These are phyloP conservation scores for Fusarium sororula DNA, from an alignment of 2,329 filamentous ascomycete genomes.

Conservation along the genomic window DNA sequence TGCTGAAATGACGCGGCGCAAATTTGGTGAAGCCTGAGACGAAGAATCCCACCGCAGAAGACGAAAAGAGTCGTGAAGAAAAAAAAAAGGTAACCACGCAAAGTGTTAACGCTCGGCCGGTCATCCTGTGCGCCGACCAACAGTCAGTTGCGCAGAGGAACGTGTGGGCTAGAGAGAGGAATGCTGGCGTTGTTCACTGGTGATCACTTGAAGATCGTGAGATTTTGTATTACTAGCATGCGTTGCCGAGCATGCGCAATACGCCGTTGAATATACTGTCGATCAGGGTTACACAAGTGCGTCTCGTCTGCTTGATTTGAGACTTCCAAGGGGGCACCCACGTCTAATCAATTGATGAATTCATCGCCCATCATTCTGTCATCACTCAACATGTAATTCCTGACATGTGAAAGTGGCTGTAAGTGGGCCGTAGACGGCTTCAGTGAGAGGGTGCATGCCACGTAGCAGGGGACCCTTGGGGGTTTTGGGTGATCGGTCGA, in stretches of 20 bases:
- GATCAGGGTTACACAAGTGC: slow-evolving; percentile 9
- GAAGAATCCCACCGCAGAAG: not conserved
- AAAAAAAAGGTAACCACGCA: not conserved
- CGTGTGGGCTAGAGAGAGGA: slow-evolving; percentile 15
- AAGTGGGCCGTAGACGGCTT: slow-evolving; percentile 19
- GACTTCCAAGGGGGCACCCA: slow-evolving; percentile 13
- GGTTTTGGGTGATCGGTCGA: slow-evolving; percentile 26
- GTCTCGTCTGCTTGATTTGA: slow-evolving; percentile 6
- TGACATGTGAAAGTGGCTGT: slow-evolving; percentile 49
- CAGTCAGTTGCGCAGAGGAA: not conserved
- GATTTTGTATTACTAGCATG: slow-evolving; percentile 9
- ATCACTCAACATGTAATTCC: not conserved
- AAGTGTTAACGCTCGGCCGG: not conserved
- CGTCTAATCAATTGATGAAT: slow-evolving; percentile 13
- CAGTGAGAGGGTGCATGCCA: slow-evolving; percentile 34
- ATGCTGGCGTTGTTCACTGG: slow-evolving; percentile 23
- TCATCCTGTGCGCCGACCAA: not conserved
- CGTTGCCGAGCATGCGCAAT: slow-evolving; percentile 19
- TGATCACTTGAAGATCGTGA: slow-evolving; percentile 1
- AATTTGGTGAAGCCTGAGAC: not conserved
- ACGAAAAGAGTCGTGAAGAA: not conserved
- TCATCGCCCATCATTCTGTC: not conserved
- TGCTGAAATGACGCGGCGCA: not conserved
- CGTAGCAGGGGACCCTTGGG: slow-evolving; percentile 18
- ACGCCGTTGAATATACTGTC: slow-evolving; percentile 1